phyloP scores from a whole-genome alignment of 495 filamentous ascomycete species.

The Tetracladium setigerum region DNA sequence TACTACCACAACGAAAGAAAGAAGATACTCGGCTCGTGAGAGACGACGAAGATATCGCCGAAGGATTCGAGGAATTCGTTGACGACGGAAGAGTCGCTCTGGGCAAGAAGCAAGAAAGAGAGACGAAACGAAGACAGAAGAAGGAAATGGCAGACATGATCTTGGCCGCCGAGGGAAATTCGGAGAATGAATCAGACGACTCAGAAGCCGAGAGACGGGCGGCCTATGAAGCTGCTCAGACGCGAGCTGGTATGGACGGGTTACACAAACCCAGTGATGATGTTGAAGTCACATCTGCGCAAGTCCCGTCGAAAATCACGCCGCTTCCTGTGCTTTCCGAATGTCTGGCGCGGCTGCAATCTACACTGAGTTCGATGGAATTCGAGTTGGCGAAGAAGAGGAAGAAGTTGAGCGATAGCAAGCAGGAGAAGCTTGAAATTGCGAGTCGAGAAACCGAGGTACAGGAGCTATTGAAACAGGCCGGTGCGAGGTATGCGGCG shows the following conservation, averaged over 20 bases:
- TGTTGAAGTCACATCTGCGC: slow-evolving; percentile 2
- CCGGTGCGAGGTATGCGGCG: slow-evolving; percentile 63
- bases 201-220: slow-evolving; percentile 72
- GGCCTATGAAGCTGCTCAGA: slow-evolving; percentile 86
- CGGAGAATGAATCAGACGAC: slow-evolving; percentile 57
- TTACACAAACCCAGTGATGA: slow-evolving; percentile 30
- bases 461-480: slow-evolving; percentile 72
- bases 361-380: slow-evolving; percentile 48
- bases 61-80: slow-evolving; percentile 90
- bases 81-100: slow-evolving; percentile 76
- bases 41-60: slow-evolving; percentile 90
- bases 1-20: slow-evolving; percentile 44
- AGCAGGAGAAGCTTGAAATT: slow-evolving; percentile 62
- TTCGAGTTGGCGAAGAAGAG: slow-evolving; percentile 42
- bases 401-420: slow-evolving; percentile 51
- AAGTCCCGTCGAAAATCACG: slow-evolving; percentile 47
- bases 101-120: slow-evolving; percentile 72
- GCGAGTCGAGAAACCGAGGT: slow-evolving; percentile 70
- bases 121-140: slow-evolving; percentile 56
- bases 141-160: slow-evolving; percentile 81
- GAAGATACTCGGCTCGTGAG: slow-evolving; percentile 65
- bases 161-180: slow-evolving; percentile 61
- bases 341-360: slow-evolving; percentile 42
- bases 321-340: slow-evolving; percentile 45
- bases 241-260: slow-evolving; percentile 71